Percentiles rank a stretch among this genome's conserved stretches.
phyloP scores from a whole-genome alignment of 2,329 filamentous ascomycete species.

The Botrytis porri region DNA sequence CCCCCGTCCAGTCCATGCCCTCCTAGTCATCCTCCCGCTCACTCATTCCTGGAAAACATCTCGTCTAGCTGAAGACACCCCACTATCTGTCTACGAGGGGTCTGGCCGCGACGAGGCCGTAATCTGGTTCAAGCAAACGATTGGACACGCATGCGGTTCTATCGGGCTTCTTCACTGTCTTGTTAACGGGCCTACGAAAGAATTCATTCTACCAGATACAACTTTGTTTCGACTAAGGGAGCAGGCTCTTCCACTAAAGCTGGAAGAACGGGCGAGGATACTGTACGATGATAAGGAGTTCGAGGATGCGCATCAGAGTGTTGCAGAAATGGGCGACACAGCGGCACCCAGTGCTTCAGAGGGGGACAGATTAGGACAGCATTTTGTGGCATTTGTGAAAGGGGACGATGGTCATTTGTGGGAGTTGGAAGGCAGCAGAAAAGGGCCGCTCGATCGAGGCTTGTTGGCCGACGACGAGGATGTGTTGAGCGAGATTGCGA shows the following conservation, averaged over 20 bases:
- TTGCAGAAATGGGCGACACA: conserved; percentile 77
- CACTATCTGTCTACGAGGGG: conserved; percentile 60
- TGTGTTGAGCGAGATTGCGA: conserved; percentile 70
- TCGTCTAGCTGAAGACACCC: conserved; percentile 69
- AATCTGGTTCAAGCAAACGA: conserved; percentile 93
- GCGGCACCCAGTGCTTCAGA: conserved; percentile 65
- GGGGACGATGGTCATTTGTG: conserved; percentile 64
- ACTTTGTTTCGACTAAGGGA: conserved; percentile 52
- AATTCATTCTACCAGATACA: conserved; percentile 53
- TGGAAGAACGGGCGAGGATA: conserved; percentile 64
- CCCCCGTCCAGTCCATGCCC: conserved; percentile 80
- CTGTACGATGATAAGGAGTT: conserved; percentile 75
- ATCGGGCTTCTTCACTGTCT: conserved; percentile 85
- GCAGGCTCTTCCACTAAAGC: conserved; percentile 67
- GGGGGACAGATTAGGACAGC: conserved; percentile 73
- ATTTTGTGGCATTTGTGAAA: conserved; percentile 95
- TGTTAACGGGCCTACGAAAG: conserved; percentile 71
- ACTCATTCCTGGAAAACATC: conserved; percentile 75
- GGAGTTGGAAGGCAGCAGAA: conserved; percentile 68
- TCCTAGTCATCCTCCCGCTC: conserved; percentile 90
- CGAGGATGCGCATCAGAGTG: conserved; percentile 74
- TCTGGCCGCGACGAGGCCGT: conserved; percentile 70
- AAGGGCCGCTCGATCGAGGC: conserved; percentile 60
- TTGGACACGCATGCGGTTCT: conserved; percentile 87
- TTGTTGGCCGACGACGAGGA: conserved; percentile 61